Evolutionary conservation across 768 basidiomycete genomes (phyloP), one percentile per base, ranked within the genome.

Genomic region (Dentipellis fragilis): DNA sequence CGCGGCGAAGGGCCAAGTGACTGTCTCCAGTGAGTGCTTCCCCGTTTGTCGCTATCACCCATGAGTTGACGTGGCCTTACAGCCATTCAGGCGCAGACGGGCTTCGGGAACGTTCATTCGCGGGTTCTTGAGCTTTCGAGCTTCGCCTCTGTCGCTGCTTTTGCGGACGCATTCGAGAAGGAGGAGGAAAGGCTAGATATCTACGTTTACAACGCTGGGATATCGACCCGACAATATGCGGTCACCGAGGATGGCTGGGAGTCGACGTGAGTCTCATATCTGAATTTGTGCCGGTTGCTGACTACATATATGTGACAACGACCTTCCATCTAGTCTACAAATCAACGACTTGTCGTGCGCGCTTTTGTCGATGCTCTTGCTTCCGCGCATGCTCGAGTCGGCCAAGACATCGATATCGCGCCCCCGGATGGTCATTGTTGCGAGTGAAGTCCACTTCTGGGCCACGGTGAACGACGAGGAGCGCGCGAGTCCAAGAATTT

Each of bases 321-420:
- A 2, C n/a, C 29, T 29, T 29, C 17, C 10, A 2, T 48, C 10
- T 42, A 81, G 78, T 5, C 53, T 79, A 0, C 78, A 80, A 56
- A 70, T 76, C 45, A 80, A 80, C 58, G 59, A 71, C 59, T 63
- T 82, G 8, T 66, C 75, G 0, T 69, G 68, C 7, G 65, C 71
- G 6, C 65, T 79, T 0, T 66, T 79, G 3, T 64, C 69, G 0
- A 57, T 80, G 4, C 68, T 70, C 7, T 66, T 80, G 0, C 66
- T 80, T 0, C 80, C 80, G 0, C 61, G 58, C 9, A 68, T 81
- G 66, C 48, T 72, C 1, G 61, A 69, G 29, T 74, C 78, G 0
- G 34, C 54, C 12, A 8, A n/a, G 10, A 4, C 52, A 1, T 37
- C 50, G 21, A 54, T 58, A 17, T 14, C n/a, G 19, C 52, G 56